Evolutionary conservation across 768 basidiomycete species (phyloP).

Genomic region (Tulasnella sp.): DNA sequence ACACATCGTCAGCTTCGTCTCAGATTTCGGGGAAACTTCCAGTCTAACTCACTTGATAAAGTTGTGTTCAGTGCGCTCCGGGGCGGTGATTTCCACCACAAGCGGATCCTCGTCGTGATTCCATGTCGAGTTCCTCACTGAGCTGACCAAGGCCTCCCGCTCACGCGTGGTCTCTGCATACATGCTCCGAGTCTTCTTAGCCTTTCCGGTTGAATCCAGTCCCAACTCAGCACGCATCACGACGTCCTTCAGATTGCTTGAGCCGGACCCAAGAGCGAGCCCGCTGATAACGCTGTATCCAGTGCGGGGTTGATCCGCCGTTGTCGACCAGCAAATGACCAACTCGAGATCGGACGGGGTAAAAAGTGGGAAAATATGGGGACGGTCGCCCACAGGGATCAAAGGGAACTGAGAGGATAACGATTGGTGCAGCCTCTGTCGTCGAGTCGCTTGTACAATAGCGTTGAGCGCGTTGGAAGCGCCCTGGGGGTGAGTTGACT

Average conservation of each 20-base stretch:
- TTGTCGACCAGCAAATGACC: constrained; percentile 64
- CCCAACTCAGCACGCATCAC: constrained; percentile 47
- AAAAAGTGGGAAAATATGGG: constrained; percentile 67
- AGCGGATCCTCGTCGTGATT: constrained; percentile 71
- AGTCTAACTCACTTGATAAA: constrained; percentile 54
- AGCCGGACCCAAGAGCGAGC: constrained; percentile 52
- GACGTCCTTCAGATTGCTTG: constrained; percentile 51
- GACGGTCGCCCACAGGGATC: constrained; percentile 41
- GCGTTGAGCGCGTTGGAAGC: not conserved
- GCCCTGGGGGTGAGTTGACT: not conserved
- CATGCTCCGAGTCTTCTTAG: constrained; percentile 53
- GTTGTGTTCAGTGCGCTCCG: constrained; percentile 39
- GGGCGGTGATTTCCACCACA: constrained; percentile 37
- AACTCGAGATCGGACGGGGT: constrained; percentile 63
- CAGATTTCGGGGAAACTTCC: not conserved
- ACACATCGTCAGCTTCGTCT: not conserved
- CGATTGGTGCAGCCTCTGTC: constrained; percentile 29
- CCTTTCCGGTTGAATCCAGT: constrained; percentile 30
- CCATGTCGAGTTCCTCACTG: constrained; percentile 60
- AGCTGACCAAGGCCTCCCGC: constrained; percentile 50
- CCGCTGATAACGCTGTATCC: constrained; percentile 53
- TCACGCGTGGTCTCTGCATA: constrained; percentile 83
- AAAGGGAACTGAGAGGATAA: constrained; percentile 28
- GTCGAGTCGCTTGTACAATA: constrained; percentile 23
- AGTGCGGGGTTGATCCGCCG: constrained; percentile 38